phyloP scores from a whole-genome alignment of 352 stramenopile species.

The Phytopythium mirpurense region DNA sequence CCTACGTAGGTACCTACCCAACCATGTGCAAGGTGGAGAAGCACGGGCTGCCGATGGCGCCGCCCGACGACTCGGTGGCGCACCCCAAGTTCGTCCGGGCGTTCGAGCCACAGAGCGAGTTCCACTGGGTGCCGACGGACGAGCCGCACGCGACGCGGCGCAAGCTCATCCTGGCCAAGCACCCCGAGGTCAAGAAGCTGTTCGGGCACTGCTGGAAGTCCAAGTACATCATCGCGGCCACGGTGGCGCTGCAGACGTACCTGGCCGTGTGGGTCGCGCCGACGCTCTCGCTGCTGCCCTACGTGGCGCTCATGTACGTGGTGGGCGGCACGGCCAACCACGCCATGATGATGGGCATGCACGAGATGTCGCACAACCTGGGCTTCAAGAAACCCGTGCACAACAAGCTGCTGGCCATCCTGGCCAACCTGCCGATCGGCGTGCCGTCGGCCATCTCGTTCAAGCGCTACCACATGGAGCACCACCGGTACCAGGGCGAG shows the following conservation, averaged over 20 bases:
- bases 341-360: conserved; percentile 93
- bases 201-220: conserved; percentile 82
- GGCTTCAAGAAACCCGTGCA: conserved; percentile 88
- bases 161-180: conserved; percentile 80
- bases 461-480: conserved; percentile 97
- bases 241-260: conserved; percentile 80
- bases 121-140: conserved; percentile 81
- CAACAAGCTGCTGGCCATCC: conserved; percentile 90
- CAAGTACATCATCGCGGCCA: conserved; percentile 80
- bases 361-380: conserved; percentile 96
- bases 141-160: conserved; percentile 86
- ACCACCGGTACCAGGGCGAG: conserved; percentile 95
- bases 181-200: conserved; percentile 89
- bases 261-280: conserved; percentile 54
- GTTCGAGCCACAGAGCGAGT: conserved; percentile 49
- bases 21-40: conserved; percentile 53
- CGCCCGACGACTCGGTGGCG: conserved; percentile 26
- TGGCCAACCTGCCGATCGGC: conserved; percentile 92
- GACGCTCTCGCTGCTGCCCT: conserved; percentile 61
- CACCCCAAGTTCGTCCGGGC: conserved; percentile 45
- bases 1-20: no score
- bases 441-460: conserved; percentile 92
- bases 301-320: conserved; percentile 70
- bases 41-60: conserved; percentile 25
- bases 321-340: conserved; percentile 93